Conservation (phyloP, 768 basidiomycete genomes). For the Leccinum aurantiacum region DNA sequence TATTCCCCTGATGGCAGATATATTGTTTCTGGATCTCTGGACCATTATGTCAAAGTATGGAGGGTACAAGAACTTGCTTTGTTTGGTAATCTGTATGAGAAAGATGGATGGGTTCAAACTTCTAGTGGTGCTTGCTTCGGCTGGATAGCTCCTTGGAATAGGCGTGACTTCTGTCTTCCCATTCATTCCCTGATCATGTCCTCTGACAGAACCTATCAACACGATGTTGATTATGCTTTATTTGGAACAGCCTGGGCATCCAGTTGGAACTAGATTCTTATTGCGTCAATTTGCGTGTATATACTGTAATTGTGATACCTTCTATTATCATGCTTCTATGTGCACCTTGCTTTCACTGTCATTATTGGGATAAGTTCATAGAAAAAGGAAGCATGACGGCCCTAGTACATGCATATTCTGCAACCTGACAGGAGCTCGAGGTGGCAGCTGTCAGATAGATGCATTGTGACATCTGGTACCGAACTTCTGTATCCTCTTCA, state of each 20-base stretch:
- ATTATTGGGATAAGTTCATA: no score
- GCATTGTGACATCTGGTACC: no score
- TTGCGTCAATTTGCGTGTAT: no score
- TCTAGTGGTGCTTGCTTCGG: background rate
- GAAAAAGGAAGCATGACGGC: no score
- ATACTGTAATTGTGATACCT: background rate
- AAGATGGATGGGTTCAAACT: conserved; percentile 3
- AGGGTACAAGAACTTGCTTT: background rate
- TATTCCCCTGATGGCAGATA: background rate
- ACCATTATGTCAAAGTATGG: conserved; percentile 5
- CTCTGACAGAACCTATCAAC: background rate
- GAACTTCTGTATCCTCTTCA: no score
- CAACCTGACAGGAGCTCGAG: no score
- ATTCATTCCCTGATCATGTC: background rate
- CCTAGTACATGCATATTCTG: no score
- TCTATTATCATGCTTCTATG: no score
- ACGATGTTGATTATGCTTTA: background rate
- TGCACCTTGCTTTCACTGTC: no score
- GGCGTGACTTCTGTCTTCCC: background rate
- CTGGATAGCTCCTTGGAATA: background rate
- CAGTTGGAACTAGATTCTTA: background rate
- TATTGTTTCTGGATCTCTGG: background rate
- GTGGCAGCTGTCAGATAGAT: no score
- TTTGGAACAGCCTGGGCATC: background rate
- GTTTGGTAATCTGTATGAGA: background rate